Evolutionary conservation across 306 rosid genomes (phyloP).

Genomic region (Prunus mira): DNA sequence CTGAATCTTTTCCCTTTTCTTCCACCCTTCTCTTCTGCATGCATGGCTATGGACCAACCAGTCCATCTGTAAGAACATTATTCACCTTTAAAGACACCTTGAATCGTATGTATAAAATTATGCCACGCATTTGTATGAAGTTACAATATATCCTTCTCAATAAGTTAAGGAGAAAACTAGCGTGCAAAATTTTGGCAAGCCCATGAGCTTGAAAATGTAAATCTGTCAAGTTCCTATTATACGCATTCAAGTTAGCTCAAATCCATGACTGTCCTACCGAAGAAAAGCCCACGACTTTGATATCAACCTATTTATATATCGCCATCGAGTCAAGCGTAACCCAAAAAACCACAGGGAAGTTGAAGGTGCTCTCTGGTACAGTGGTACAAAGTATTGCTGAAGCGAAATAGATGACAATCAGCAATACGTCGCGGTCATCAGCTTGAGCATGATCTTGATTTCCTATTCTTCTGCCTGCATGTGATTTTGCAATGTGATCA

Average conservation of each 20-base stretch:
- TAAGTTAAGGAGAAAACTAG: no score
- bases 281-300: no score
- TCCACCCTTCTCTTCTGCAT: no score
- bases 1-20: no score
- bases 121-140: neutral
- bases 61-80: neutral
- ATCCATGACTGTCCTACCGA: neutral
- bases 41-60: no score
- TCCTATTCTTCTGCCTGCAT: slow-evolving; percentile 82
- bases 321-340: neutral
- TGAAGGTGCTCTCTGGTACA: slow-evolving; percentile 23
- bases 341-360: slow-evolving; percentile 27
- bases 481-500: slow-evolving; percentile 16
- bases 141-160: neutral
- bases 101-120: neutral
- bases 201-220: neutral
- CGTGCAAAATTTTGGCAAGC: neutral
- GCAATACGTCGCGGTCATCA: slow-evolving; percentile 35
- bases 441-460: slow-evolving; percentile 57
- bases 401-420: slow-evolving; percentile 30
- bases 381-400: slow-evolving; percentile 36
- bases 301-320: no score
- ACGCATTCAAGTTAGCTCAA: neutral
- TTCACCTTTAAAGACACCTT: neutral
- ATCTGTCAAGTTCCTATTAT: slow-evolving; percentile 5